Conservation (phyloP, 1,139 yeast genomes). For the Lodderomyces orthopsilosis region DNA sequence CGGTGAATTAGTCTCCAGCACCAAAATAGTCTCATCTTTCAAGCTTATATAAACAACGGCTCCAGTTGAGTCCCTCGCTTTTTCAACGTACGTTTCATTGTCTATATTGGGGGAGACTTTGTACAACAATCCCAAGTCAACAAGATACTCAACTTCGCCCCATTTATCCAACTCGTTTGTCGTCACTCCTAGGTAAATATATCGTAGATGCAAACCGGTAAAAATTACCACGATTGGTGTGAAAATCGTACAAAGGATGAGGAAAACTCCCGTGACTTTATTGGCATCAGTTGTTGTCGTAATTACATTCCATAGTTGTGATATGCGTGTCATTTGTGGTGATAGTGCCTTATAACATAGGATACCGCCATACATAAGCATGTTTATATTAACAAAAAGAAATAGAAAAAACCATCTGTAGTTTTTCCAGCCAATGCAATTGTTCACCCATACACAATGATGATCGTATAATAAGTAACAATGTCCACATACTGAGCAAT, state of each 20-base stretch:
- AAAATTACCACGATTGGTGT: slow-evolving; percentile 56
- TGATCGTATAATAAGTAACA: slow-evolving; percentile 80
- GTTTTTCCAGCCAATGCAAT: slow-evolving; percentile 80
- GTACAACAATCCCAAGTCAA: slow-evolving; percentile 37
- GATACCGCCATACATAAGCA: slow-evolving; percentile 60
- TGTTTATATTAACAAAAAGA: slow-evolving; percentile 51
- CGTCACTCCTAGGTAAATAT: slow-evolving; percentile 79
- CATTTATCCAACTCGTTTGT: slow-evolving; percentile 87
- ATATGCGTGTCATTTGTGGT: slow-evolving; percentile 2
- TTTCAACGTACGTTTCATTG: slow-evolving; percentile 17
- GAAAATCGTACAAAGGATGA: slow-evolving; percentile 54
- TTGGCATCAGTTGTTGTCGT: slow-evolving; percentile 30
- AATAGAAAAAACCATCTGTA: slow-evolving; percentile 68
- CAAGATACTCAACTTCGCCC: slow-evolving; percentile 65
- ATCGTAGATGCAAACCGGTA: slow-evolving; percentile 56
- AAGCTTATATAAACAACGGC: slow-evolving; percentile 27
- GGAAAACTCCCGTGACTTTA: slow-evolving; percentile 49
- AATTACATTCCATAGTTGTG: slow-evolving; percentile 25
- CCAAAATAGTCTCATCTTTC: slow-evolving; percentile 21
- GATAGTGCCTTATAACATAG: slow-evolving; percentile 35
- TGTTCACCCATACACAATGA: slow-evolving; percentile 94
- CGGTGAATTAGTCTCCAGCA: slow-evolving; percentile 11
- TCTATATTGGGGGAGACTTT: slow-evolving; percentile 12
- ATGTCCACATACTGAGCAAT: slow-evolving; percentile 68
- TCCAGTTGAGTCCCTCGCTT: slow-evolving; percentile 12